Conservation (phyloP, 2,329 filamentous ascomycete species). For the Phialophora tarda region DNA sequence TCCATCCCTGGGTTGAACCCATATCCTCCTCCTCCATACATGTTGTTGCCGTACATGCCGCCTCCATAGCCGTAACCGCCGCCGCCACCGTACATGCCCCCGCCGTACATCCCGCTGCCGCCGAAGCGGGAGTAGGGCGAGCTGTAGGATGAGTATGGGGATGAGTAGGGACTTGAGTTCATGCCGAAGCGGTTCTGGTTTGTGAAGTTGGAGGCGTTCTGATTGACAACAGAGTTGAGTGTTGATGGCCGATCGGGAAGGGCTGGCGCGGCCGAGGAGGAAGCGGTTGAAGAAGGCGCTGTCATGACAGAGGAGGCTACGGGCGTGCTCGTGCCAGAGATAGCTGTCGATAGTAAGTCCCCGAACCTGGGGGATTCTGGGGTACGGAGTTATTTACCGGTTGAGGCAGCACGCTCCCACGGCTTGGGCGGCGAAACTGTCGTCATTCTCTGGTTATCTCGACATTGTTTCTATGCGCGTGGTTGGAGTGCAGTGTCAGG, state of each 20-base stretch:
- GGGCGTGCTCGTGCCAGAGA: slow-evolving; percentile 31
- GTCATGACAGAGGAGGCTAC: slow-evolving; percentile 47
- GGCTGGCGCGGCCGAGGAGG: slow-evolving; percentile 61
- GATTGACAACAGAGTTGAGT: slow-evolving; percentile 79
- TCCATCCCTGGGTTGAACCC: slow-evolving; percentile 54
- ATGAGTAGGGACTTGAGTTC: slow-evolving; percentile 47
- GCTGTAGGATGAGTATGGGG: slow-evolving; percentile 50
- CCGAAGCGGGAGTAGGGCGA: slow-evolving; percentile 56
- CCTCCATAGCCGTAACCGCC: slow-evolving; percentile 48
- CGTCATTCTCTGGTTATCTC: slow-evolving; percentile 53
- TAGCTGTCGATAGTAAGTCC: slow-evolving; percentile 30
- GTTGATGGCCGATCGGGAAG: slow-evolving; percentile 81
- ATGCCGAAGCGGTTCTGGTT: slow-evolving; percentile 61
- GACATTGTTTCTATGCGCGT: slow-evolving; percentile 21
- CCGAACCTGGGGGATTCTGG: slow-evolving; percentile 5
- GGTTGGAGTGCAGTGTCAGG: background rate
- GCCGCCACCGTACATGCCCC: slow-evolving; percentile 55
- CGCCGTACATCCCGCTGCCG: slow-evolving; percentile 41
- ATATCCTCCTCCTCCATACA: slow-evolving; percentile 55
- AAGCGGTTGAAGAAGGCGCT: slow-evolving; percentile 41
- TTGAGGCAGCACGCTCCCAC: slow-evolving; percentile 80
- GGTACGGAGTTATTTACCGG: slow-evolving; percentile 50
- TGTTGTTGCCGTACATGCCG: slow-evolving; percentile 54
- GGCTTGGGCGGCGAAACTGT: slow-evolving; percentile 88
- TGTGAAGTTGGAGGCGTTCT: slow-evolving; percentile 84